These are phyloP conservation scores for Croton setiger DNA, from an alignment of 441 rosid genomes.

Conservation along the genomic window DNA sequence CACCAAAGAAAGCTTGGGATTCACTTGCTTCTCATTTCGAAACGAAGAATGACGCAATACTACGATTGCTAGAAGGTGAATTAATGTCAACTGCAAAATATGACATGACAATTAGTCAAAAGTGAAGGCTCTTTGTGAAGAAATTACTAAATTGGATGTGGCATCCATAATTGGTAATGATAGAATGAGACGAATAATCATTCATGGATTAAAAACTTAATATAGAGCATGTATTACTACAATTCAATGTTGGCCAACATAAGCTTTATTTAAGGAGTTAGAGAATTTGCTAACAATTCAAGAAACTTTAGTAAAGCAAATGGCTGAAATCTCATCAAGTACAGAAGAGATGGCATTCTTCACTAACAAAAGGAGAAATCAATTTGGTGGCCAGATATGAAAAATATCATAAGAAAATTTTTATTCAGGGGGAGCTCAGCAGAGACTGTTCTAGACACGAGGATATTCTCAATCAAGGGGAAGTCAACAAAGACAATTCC, in stretches of 20 bases:
- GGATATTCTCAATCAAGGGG: background rate
- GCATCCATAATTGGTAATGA: background rate
- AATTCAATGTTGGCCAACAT: too few species aligned
- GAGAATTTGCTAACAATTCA: slow-evolving; percentile 4
- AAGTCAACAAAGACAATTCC: too few species aligned
- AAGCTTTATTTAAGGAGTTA: background rate
- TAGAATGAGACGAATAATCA: background rate
- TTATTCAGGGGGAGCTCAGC: background rate
- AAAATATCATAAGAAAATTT: background rate
- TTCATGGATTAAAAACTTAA: background rate
- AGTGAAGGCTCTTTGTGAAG: too few species aligned
- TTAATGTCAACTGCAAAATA: background rate
- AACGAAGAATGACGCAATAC: background rate
- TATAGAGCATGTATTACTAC: too few species aligned
- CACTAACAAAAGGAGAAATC: background rate
- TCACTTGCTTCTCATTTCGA: background rate
- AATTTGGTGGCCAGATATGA: background rate
- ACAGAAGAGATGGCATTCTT: background rate
- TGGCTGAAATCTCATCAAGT: background rate
- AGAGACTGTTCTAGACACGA: background rate
- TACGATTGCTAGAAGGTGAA: background rate
- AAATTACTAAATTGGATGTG: too few species aligned
- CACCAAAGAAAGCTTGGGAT: too few species aligned
- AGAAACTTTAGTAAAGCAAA: slow-evolving; percentile 16
- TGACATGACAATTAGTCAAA: too few species aligned